Conservation (phyloP, 2,329 filamentous ascomycete genomes). For the Mollisia scopiformis region DNA sequence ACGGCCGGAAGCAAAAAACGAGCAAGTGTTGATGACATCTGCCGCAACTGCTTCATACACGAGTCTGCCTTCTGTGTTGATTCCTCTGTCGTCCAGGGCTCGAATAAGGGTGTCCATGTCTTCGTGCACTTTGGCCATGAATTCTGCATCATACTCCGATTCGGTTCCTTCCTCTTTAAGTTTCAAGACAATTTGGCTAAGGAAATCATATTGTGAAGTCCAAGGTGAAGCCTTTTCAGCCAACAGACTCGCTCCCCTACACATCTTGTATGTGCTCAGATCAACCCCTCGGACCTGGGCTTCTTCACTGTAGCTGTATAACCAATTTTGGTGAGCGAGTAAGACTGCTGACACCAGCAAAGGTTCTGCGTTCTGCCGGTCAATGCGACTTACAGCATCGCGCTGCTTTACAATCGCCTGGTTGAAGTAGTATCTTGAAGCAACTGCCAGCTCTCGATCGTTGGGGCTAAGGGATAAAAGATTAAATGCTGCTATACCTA, state of each 20-base stretch:
- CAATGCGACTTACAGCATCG: background rate
- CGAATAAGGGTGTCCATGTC: slow-evolving; percentile 8
- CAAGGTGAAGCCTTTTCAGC: slow-evolving; percentile 1
- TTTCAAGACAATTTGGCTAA: background rate
- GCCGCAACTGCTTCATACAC: slow-evolving; percentile 8
- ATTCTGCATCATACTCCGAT: background rate
- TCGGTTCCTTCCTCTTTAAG: background rate
- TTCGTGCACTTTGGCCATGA: slow-evolving; percentile 9
- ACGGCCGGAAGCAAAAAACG: slow-evolving; percentile 4
- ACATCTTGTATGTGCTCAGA: slow-evolving; percentile 16
- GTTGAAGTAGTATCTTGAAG: slow-evolving; percentile 13
- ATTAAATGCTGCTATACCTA: slow-evolving; percentile 14
- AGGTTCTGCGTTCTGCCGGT: slow-evolving; percentile 6
- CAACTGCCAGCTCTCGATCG: slow-evolving; percentile 8
- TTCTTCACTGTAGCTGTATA: slow-evolving; percentile 1
- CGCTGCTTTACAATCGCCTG: slow-evolving; percentile 13
- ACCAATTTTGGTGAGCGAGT: slow-evolving; percentile 18
- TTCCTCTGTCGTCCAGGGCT: background rate
- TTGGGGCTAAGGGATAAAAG: slow-evolving; percentile 8
- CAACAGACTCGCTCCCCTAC: slow-evolving; percentile 10
- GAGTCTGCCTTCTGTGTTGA: background rate
- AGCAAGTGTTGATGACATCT: slow-evolving; percentile 12
- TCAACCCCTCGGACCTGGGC: background rate
- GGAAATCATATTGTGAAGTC: slow-evolving; percentile 5
- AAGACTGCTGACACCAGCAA: slow-evolving; percentile 11